Evolutionary conservation across 345 rosid species (phyloP).

Genomic region (Eucalyptus regnans): DNA sequence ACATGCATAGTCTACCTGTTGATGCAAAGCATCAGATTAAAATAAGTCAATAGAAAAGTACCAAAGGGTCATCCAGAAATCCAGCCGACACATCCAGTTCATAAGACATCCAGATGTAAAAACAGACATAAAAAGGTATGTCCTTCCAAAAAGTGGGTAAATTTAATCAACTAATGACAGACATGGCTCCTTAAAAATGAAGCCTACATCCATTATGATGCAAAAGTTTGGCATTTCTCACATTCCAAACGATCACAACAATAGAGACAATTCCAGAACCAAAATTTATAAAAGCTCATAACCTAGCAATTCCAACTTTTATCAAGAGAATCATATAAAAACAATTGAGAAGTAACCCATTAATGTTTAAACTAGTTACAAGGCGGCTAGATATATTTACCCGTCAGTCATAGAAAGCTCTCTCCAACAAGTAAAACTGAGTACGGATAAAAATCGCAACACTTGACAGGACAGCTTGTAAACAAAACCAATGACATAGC

Average conservation of each 20-base stretch:
- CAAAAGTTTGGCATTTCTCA: not conserved
- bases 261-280: not conserved
- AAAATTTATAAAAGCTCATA: not conserved
- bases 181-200: not conserved
- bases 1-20: conserved; percentile 92
- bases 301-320: not conserved
- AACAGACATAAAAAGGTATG: not conserved
- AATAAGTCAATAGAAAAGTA: not conserved
- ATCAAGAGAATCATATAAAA: not conserved
- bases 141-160: not conserved
- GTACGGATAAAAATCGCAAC: not conserved
- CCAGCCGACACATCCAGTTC: not conserved
- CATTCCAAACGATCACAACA: not conserved
- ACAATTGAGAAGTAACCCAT: not conserved
- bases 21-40: not conserved
- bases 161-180: not conserved
- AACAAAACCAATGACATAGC: not conserved
- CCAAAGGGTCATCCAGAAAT: not conserved
- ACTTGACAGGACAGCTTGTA: not conserved
- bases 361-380: not conserved
- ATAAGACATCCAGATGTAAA: not conserved
- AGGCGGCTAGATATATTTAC: not conserved
- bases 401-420: not conserved
- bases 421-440: not conserved
- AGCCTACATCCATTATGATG: not conserved